A percentile compares a stretch with the other conserved stretches of the same genome.
These are phyloP conservation scores for Saccharomyces hybrid DNA, from an alignment of 1,139 yeast species.

Conservation along the genomic window DNA sequence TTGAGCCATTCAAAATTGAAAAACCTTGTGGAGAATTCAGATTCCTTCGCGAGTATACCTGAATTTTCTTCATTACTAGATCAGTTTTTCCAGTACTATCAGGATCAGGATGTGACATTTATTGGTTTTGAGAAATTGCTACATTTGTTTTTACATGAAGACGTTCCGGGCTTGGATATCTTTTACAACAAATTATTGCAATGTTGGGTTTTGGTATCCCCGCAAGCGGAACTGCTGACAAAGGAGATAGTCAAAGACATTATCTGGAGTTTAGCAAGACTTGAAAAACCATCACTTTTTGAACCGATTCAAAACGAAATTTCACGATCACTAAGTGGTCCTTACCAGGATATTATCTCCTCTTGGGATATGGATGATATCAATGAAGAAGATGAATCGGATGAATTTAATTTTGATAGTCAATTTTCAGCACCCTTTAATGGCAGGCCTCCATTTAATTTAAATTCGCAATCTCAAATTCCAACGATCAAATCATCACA, in stretches of 20 bases:
- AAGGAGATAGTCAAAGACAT: slow-evolving; percentile 18
- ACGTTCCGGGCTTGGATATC: slow-evolving; percentile 15
- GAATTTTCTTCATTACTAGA: slow-evolving; percentile 26
- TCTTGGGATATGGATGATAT: slow-evolving; percentile 22
- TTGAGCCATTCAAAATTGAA: slow-evolving; percentile 8
- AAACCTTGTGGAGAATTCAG: slow-evolving; percentile 11
- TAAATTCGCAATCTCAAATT: slow-evolving; percentile 6
- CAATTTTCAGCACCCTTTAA: slow-evolving; percentile 5
- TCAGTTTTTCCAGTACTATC: slow-evolving; percentile 25
- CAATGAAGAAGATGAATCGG: slow-evolving; percentile 7
- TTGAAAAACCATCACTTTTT: slow-evolving; percentile 10
- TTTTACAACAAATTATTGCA: slow-evolving; percentile 24
- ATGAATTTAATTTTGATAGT: background rate
- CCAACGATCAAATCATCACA: slow-evolving; percentile 6
- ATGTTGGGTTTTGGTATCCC: slow-evolving; percentile 25
- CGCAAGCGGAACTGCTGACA: slow-evolving; percentile 14
- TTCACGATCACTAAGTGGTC: slow-evolving; percentile 9
- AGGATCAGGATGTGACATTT: slow-evolving; percentile 17
- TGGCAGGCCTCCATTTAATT: slow-evolving; percentile 15
- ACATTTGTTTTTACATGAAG: slow-evolving; percentile 17
- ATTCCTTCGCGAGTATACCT: slow-evolving; percentile 13
- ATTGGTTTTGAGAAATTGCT: slow-evolving; percentile 13
- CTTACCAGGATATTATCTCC: slow-evolving; percentile 17
- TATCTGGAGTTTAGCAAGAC: slow-evolving; percentile 14
- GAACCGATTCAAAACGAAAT: slow-evolving; percentile 6